Evolutionary conservation across 2,329 filamentous ascomycete species (phyloP).

Genomic region (Beauveria asiatica): DNA sequence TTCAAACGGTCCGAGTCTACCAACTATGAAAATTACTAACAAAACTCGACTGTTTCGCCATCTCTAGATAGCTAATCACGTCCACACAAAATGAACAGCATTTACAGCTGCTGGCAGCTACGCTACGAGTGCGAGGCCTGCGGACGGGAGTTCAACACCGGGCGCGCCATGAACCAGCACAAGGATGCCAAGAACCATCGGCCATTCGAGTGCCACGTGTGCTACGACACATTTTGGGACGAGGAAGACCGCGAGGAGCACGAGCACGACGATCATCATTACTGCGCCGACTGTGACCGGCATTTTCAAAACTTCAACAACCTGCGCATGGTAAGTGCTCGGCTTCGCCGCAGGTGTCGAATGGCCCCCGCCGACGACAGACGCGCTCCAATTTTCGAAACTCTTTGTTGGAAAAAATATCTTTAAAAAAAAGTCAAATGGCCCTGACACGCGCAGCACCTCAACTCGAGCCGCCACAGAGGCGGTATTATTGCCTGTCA

Average conservation of each 20-base stretch:
- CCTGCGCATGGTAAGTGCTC: conserved; percentile 23
- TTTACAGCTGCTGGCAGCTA: too few relatives aligned
- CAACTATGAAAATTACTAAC: not conserved
- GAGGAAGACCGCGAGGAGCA: conserved; percentile 17
- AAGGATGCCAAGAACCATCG: conserved; percentile 24
- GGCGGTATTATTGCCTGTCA: conserved; percentile 39
- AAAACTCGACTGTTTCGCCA: not conserved
- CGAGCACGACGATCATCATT: conserved; percentile 21
- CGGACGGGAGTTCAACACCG: conserved; percentile 16
- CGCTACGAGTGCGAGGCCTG: conserved; percentile 22
- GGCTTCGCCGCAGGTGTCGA: not conserved
- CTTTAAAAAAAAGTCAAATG: not conserved
- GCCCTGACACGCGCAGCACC: conserved; percentile 34
- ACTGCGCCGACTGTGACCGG: conserved; percentile 26
- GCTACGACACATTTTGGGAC: conserved; percentile 16
- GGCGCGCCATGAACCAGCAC: conserved; percentile 19
- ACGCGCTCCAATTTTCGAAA: too few relatives aligned
- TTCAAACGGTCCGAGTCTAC: too few relatives aligned
- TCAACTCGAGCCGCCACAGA: conserved; percentile 43
- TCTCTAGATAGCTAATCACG: not conserved
- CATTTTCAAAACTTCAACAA: conserved; percentile 23
- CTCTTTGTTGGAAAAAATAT: too few relatives aligned
- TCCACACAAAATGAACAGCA: not conserved
- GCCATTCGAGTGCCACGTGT: conserved; percentile 20
- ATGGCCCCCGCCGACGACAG: too few relatives aligned